Evolutionary conservation across 805 yeast genomes (phyloP), one percentile per base, ranked within the genome.

Genomic region (Barnettozyma vustinii): DNA sequence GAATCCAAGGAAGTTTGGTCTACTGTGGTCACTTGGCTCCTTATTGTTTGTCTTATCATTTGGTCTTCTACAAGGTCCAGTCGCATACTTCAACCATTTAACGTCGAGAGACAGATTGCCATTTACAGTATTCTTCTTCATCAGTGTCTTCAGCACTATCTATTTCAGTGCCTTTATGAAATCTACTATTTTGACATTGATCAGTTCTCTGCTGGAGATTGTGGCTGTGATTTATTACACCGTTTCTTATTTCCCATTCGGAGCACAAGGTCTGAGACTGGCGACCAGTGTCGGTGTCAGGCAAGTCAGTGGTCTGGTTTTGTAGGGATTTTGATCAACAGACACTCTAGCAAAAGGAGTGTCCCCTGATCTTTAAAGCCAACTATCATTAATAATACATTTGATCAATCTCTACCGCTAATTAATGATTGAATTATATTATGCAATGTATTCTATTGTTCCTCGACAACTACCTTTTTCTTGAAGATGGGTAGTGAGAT

Each of bases 171-270:
- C 88, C 6, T 71, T 84, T 26, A 48, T 63, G 57, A 84, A 82
- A 58, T 81, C 86, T 47, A 82, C 96, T 0, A 60, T 94, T 7
- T 68, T 90, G 45, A 89, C 98, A 0, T 67, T 94, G 10, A 61
- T 89, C 12, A 81, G 89, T 30, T 85, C 94, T 40, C 66, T 85
- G 2, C 66, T 87, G 10, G 97, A 94, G 65, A 71, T 91, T 9
- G 66, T 94, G 48, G 92, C 97, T 1, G 90, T 94, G n/a, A 59
- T 89, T 5, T 91, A 91, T 73, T 94, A 94, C 65, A 83, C 94
- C 0, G 74, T 92, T 39, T 87, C 96, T 59, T 94, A 94, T 66
- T 92, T 94, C 76, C 99, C 99, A 13, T 86, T 91, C 70, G 99
- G 99, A 12, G 87, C 92, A 1, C 84, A 86, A 52, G 85, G 95